Conservation (phyloP, 2,329 filamentous ascomycete species). For the Harringtonia lauricola region DNA sequence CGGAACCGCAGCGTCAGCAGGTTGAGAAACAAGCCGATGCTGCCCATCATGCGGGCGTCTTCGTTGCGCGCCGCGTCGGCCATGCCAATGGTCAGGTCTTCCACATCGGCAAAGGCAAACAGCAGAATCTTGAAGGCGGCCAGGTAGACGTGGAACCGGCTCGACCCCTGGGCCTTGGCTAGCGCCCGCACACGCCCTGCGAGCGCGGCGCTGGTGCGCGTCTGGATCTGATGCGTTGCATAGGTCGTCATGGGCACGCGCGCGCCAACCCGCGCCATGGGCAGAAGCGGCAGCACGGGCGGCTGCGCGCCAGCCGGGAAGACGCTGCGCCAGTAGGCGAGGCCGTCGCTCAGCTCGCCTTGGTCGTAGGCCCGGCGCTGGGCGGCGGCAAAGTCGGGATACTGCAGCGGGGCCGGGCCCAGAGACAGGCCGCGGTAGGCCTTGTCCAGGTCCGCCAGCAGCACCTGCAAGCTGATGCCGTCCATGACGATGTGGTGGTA, state of each 20-base stretch:
- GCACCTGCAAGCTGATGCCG: neutral
- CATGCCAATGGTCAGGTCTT: slow-evolving; percentile 26
- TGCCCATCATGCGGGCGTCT: slow-evolving; percentile 15
- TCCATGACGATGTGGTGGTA: neutral
- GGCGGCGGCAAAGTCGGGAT: neutral
- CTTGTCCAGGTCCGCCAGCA: neutral
- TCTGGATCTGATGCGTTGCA: neutral
- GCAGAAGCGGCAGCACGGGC: slow-evolving; percentile 21
- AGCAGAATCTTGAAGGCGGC: slow-evolving; percentile 21
- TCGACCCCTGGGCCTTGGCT: no score
- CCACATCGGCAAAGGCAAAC: slow-evolving; percentile 13
- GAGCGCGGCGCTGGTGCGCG: rapidly evolving
- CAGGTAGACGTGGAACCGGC: slow-evolving; percentile 22
- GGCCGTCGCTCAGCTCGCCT: neutral
- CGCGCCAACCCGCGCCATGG: slow-evolving; percentile 14
- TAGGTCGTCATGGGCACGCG: slow-evolving; percentile 8
- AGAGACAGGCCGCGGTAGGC: neutral
- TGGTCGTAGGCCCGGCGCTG: neutral
- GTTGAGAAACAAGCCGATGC: slow-evolving; percentile 27
- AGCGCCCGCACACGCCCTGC: neutral
- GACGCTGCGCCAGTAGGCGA: neutral
- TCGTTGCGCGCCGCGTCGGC: slow-evolving; percentile 27
- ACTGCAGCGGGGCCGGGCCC: neutral
- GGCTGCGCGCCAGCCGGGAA: neutral
- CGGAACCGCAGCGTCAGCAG: slow-evolving; percentile 24